Evolutionary conservation across 2,329 filamentous ascomycete species (phyloP), one percentile per base, ranked within the genome.

Genomic region (Diaporthe sp.): DNA sequence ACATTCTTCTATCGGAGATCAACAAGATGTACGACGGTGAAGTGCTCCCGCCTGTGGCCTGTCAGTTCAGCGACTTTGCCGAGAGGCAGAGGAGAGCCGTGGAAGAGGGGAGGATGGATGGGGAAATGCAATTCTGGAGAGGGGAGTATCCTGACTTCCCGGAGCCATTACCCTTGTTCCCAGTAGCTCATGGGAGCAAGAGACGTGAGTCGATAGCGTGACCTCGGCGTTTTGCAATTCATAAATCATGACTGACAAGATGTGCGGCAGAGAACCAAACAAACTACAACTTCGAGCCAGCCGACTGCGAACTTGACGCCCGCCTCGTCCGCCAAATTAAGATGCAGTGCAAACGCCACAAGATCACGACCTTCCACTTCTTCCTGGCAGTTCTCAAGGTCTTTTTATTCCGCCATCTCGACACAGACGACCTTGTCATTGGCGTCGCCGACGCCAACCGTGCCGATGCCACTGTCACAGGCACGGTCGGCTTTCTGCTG

Each of bases 401-500:
- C 0, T 66, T 88, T 19, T 79, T 88, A 0, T 80, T 80, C 15
- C 76, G 79, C 9, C 83, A 83, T 33, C 74, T 80, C 0, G 82
- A 82, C 17, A 69, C 77, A 0, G 76, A 82, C 0, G 84, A 88
- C 35, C n/a, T 90, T 28, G 80, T 78, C 38, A 87, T 90, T 69
- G 88, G 88, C 7, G 81, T 89, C 13, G 84, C 83, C 0, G 87
- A 90, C 77, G 85, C 85, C 1, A 85, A 85, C 6, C 83, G 79
- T 28, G 85, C 84, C 0, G 84, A 87, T 1, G 73, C 72, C 15
- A 75, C 81, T 1, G 71, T 82, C 2, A 73, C 79, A 10, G 71
- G 77, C 1, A 87, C 79, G 3, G 78, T 90, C 1, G 89, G 89
- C 2, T 79, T 84, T 55, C 86, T 86, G 54, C 74, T 90, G 3